These are phyloP conservation scores for Neurospora sp. DNA, from an alignment of 495 filamentous ascomycete species.

Conservation along the genomic window DNA sequence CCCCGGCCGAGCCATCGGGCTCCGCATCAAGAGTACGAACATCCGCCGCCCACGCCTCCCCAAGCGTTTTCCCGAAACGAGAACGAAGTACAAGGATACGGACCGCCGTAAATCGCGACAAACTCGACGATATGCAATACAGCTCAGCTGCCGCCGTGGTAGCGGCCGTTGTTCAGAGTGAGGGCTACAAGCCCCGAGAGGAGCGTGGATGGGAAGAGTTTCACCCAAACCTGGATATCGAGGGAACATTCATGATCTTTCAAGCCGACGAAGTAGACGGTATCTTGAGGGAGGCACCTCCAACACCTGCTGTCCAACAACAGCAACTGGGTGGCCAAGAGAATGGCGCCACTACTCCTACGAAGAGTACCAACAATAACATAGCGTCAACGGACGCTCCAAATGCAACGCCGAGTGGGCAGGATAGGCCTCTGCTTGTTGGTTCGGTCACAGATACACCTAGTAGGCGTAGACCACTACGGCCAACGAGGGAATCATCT, in stretches of 20 bases:
- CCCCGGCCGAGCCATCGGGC: conserved; percentile 23
- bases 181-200: conserved; percentile 93
- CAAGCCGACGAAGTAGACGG: conserved; percentile 78
- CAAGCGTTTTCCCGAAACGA: conserved; percentile 34
- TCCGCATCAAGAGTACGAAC: conserved; percentile 22
- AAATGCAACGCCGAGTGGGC: conserved; percentile 16
- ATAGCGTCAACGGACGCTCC: neutral
- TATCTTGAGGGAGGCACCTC: conserved; percentile 32
- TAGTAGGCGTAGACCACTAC: conserved; percentile 33
- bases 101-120: conserved; percentile 35
- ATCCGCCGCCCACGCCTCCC: conserved; percentile 25
- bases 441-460: conserved; percentile 25
- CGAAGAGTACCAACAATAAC: conserved; percentile 18
- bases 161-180: conserved; percentile 74
- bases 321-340: conserved; percentile 10
- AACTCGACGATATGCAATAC: conserved; percentile 45
- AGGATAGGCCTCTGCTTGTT: conserved; percentile 18
- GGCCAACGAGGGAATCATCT: conserved; percentile 37
- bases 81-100: conserved; percentile 45
- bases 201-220: conserved; percentile 97
- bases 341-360: conserved; percentile 28
- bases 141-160: conserved; percentile 77
- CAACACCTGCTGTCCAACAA: conserved; percentile 26
- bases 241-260: conserved; percentile 65
- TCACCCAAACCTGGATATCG: conserved; percentile 86